Conservation (phyloP, 2,329 filamentous ascomycete genomes). For the Beauveria varroae region DNA sequence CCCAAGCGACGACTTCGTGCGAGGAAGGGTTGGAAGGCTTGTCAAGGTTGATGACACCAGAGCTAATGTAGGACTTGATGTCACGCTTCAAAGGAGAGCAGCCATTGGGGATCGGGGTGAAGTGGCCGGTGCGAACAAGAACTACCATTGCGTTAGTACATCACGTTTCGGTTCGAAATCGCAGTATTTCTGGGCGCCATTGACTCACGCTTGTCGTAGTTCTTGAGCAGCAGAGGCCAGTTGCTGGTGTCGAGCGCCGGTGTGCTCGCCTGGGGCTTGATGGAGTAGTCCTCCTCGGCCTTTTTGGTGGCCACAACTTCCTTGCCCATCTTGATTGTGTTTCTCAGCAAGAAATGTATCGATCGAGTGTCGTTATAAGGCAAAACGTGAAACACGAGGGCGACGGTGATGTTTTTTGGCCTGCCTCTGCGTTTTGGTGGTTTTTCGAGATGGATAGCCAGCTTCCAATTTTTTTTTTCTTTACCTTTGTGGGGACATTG, state of each 20-base stretch:
- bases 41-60: constrained; percentile 90
- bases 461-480: constrained; percentile 27
- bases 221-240: constrained; percentile 92
- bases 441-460: constrained; percentile 14
- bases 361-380: constrained; percentile 9
- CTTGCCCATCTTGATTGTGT: constrained; percentile 33
- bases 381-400: constrained; percentile 15
- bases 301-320: constrained; percentile 29
- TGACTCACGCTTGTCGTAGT: constrained; percentile 81
- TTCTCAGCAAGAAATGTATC: neutral
- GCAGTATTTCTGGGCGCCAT: constrained; percentile 7
- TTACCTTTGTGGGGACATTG: constrained; percentile 24
- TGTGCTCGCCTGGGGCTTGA: constrained; percentile 82
- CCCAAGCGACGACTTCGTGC: constrained; percentile 98
- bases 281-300: constrained; percentile 67
- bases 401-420: neutral
- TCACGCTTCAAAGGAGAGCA: constrained; percentile 88
- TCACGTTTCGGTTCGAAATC: neutral
- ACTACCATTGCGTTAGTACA: constrained; percentile 44
- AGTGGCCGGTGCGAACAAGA: constrained; percentile 88
- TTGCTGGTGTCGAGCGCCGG: constrained; percentile 76
- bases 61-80: constrained; percentile 93
- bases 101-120: constrained; percentile 91
- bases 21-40: constrained; percentile 90
- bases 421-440: constrained; percentile 17